Base-by-base conservation (phyloP, 257 asterid species). In the Penstemon eatonii region DNA sequence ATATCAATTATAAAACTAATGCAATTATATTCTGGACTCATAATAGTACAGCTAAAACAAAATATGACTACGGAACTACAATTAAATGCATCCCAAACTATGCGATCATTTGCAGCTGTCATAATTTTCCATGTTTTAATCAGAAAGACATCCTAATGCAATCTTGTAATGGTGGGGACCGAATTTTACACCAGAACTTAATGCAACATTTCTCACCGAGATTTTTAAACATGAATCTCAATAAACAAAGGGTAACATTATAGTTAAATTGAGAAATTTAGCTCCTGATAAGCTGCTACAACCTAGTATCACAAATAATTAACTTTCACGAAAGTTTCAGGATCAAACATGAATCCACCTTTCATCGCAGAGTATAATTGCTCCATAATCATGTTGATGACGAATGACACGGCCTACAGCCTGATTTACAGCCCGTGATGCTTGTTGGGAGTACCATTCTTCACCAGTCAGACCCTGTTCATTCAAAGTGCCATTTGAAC, bases 401-500 rank as follows among this genome's bases (percentile, higher is more conserved):
- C 99, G 99, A 75, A 94, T 91, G 76, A 94, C 97, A 59, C 99
- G 97, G 59, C 99, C 99, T 36, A 94, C 95, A 59, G 99, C 97
- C 91, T 94, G 99, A 84, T 94, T 94, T 66, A 94, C 95, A 55
- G 97, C 99, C 59, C 99, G 80, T 18, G 87, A 84, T 75, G 97
- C 97, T 87, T 93, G 96, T 73, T 93, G 99, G 73, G 91, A 84
- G 71, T 93, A 93, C 99, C 99, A 93, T 75, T 84, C 96, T 82
- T 89, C 99, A 70, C 99, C 99, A 60, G 86, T 86, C 73, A 93
- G 82, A 73, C 81, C 92, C 96, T 93, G 80, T 73, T 55, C 63
- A 56, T 65, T 60, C 61, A 72, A 50, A 50, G 55, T 60, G 68
- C 62, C 58, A 66, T 53, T 60, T 45, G 69, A 58, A 62, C 62